phyloP scores from a whole-genome alignment of 2,329 filamentous ascomycete species.

The Madurella fahalii region DNA sequence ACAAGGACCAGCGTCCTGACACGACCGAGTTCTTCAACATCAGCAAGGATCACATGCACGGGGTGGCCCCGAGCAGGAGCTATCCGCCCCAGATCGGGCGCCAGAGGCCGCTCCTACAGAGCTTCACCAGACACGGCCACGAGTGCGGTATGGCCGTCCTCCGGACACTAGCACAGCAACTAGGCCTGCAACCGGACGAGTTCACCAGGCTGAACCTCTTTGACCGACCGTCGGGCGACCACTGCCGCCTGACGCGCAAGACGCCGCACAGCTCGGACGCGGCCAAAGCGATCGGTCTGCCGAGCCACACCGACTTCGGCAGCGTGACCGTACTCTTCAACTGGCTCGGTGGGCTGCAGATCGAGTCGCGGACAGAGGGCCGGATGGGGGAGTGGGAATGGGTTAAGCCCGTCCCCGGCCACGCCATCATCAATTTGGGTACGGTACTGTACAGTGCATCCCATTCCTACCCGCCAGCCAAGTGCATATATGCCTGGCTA shows the following conservation, averaged over 20 bases:
- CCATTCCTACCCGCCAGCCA: too few species aligned
- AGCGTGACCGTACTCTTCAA: slow-evolving; percentile 39
- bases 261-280: slow-evolving; percentile 30
- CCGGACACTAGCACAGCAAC: slow-evolving; percentile 26
- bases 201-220: slow-evolving; percentile 30
- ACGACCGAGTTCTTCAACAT: slow-evolving; percentile 35
- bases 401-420: slow-evolving; percentile 34
- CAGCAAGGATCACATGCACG: slow-evolving; percentile 31
- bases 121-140: slow-evolving; percentile 29
- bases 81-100: slow-evolving; percentile 28
- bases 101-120: slow-evolving; percentile 25
- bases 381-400: slow-evolving; percentile 30
- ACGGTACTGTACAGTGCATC: neutral
- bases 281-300: slow-evolving; percentile 26
- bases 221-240: slow-evolving; percentile 30
- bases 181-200: slow-evolving; percentile 28
- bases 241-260: slow-evolving; percentile 32
- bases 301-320: slow-evolving; percentile 34
- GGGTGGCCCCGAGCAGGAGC: slow-evolving; percentile 22
- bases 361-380: slow-evolving; percentile 27
- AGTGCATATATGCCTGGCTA: too few species aligned
- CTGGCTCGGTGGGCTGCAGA: slow-evolving; percentile 37
- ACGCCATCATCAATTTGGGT: slow-evolving; percentile 38
- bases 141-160: slow-evolving; percentile 29
- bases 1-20: slow-evolving; percentile 28